Conservation (phyloP, 306 rosid genomes). For the Dalbergia cultrata region DNA sequence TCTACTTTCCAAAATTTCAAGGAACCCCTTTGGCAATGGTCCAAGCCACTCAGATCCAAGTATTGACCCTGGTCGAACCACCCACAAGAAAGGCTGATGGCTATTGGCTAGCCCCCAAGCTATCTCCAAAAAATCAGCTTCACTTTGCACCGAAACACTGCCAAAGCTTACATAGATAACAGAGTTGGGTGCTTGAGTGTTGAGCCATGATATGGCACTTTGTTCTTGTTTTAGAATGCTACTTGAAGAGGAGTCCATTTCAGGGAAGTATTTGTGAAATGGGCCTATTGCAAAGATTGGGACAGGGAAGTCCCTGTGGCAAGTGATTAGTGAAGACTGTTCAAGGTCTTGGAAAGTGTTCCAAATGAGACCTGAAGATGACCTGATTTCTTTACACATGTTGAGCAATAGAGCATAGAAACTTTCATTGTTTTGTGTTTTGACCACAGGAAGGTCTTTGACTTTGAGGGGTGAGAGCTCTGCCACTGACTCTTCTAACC, state of each 20-base stretch:
- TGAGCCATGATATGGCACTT: too few relatives aligned
- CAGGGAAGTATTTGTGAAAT: slow-evolving; percentile 53
- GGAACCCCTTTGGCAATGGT: slow-evolving; percentile 54
- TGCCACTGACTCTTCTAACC: slow-evolving; percentile 51
- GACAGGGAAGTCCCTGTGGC: slow-evolving; percentile 37
- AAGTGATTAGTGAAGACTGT: neutral
- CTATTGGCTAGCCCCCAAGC: slow-evolving; percentile 70
- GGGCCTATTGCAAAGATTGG: slow-evolving; percentile 73
- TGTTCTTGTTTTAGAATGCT: too few relatives aligned
- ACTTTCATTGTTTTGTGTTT: too few relatives aligned
- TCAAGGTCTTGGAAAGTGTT: slow-evolving; percentile 63
- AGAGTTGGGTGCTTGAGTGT: slow-evolving; percentile 41
- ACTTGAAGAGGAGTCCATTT: neutral
- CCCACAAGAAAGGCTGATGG: slow-evolving; percentile 72
- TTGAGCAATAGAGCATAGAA: too few relatives aligned
- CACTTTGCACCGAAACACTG: slow-evolving; percentile 46
- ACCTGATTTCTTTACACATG: neutral
- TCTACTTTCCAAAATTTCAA: slow-evolving; percentile 52
- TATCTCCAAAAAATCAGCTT: slow-evolving; percentile 54
- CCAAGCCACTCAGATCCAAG: slow-evolving; percentile 54
- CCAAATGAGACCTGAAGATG: slow-evolving; percentile 64
- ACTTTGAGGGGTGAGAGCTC: slow-evolving; percentile 60
- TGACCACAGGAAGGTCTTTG: slow-evolving; percentile 59
- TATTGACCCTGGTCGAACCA: slow-evolving; percentile 62
- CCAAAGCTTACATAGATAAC: slow-evolving; percentile 73